These are phyloP conservation scores for Cucurbita maxima DNA, from an alignment of 306 rosid genomes.

Conservation along the genomic window DNA sequence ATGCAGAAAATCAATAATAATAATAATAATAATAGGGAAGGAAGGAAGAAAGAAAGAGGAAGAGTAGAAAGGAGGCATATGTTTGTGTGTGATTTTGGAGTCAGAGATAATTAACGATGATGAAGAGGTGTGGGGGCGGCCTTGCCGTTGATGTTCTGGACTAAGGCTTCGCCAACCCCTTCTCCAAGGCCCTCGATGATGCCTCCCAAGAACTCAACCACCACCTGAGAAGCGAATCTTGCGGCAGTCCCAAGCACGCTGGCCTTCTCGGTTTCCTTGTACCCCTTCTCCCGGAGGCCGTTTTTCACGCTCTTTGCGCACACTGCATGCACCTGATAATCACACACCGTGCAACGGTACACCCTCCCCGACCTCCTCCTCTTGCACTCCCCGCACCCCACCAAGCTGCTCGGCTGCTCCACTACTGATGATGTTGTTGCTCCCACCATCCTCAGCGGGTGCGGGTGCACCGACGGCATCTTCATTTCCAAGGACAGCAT, in stretches of 20 bases:
- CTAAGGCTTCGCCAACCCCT: slow-evolving; percentile 57
- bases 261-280: slow-evolving; percentile 27
- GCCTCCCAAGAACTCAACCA: slow-evolving; percentile 53
- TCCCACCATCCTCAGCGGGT: slow-evolving; percentile 35
- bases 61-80: too few relatives aligned
- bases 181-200: slow-evolving; percentile 71
- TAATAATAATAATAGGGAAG: too few relatives aligned
- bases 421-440: not conserved
- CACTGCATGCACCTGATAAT: slow-evolving; percentile 50
- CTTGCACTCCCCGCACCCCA: slow-evolving; percentile 49
- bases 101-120: not conserved
- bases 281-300: slow-evolving; percentile 52
- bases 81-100: not conserved
- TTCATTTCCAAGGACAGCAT: slow-evolving; percentile 40
- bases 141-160: slow-evolving; percentile 44
- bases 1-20: too few relatives aligned
- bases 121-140: not conserved
- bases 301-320: slow-evolving; percentile 63
- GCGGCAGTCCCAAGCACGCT: slow-evolving; percentile 44
- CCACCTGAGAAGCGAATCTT: slow-evolving; percentile 64
- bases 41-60: too few relatives aligned
- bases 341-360: slow-evolving; percentile 52
- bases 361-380: slow-evolving; percentile 48
- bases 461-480: slow-evolving; percentile 25
- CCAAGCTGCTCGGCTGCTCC: not conserved